Evolutionary conservation across 305 asterid genomes (phyloP), one percentile per base, ranked within the genome.

Genomic region (Fraxinus sp.): DNA sequence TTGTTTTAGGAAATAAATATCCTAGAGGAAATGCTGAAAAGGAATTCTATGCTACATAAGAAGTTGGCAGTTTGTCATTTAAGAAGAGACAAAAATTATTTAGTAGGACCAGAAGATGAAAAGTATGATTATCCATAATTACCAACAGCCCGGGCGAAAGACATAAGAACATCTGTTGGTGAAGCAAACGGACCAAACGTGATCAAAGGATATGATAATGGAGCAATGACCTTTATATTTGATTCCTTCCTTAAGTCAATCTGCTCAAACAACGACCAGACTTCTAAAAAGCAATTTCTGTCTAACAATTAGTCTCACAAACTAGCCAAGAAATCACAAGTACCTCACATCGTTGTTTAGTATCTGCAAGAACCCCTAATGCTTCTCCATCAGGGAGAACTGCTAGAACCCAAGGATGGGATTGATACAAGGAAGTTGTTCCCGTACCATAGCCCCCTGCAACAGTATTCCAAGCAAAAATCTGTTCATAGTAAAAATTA

Each of bases 381-480:
- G 99, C 89, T 88, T 93, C 94, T 83, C 99, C 99, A 83, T 85
- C 88, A 71, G 97, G 96, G 87, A 96, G 96, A 84, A 96, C 90
- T 4, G 89, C 97, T 30, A 96, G 90, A 84, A 95, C 90, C 98
- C 99, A 96, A 41, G 99, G 99, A 86, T 96, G 99, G 74, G 99
- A 96, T 87, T 96, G 98, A 88, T 96, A 96, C 88, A 96, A 89
- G 59, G 99, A 95, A 80, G 98, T 94, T 82, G 98, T 95, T 87
- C 95, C 99, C 39, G 95, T 3, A 37, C 98, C 98, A 87, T 92
- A 96, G 55, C 99, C 99, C 97, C 97, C 93, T 4, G 99, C 97
- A 88, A 95, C 99, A 11, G 97, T 90, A 83, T 96, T 96, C 99
- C 99, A 96, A 5, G 97, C 88, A 87, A 95, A 94, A 73, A 95